phyloP scores from a whole-genome alignment of 2,329 filamentous ascomycete species.

The Sporothrix dimorphospora region DNA sequence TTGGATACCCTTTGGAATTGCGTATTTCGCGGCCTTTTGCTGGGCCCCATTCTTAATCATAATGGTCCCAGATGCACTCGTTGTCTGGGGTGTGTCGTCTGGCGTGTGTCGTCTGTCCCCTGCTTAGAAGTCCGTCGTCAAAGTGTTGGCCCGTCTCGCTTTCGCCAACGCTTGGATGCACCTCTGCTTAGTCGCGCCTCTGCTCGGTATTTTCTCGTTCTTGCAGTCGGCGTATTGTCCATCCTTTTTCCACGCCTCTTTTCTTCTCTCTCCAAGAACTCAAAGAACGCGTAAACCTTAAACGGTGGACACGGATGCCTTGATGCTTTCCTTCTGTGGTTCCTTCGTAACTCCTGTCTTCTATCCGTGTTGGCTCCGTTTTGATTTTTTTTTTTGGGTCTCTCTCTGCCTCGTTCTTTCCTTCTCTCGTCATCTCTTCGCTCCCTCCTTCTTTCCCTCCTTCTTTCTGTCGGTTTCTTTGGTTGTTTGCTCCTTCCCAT shows the following conservation, averaged over 20 bases:
- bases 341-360: conserved; percentile 2
- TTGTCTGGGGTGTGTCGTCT: neutral
- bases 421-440: neutral
- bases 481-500: conserved; percentile 6
- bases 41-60: neutral
- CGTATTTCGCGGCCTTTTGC: neutral
- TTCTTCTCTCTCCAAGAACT: neutral
- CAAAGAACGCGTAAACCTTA: neutral
- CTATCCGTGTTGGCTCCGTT: conserved; percentile 19
- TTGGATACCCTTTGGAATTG: neutral
- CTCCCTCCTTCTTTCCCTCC: neutral
- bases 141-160: neutral
- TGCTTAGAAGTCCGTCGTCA: neutral
- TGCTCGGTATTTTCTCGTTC: conserved; percentile 14
- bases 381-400: neutral
- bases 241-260: neutral
- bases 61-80: neutral
- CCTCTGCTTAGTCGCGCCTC: neutral
- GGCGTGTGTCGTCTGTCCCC: too few species aligned
- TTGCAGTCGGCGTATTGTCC: neutral
- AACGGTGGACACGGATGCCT: neutral
- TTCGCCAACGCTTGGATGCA: neutral
- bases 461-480: neutral
- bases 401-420: neutral
- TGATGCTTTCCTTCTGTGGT: neutral